These are phyloP conservation scores for Canna indica DNA, from an alignment of 176 grass and related monocot genomes.

Conservation along the genomic window DNA sequence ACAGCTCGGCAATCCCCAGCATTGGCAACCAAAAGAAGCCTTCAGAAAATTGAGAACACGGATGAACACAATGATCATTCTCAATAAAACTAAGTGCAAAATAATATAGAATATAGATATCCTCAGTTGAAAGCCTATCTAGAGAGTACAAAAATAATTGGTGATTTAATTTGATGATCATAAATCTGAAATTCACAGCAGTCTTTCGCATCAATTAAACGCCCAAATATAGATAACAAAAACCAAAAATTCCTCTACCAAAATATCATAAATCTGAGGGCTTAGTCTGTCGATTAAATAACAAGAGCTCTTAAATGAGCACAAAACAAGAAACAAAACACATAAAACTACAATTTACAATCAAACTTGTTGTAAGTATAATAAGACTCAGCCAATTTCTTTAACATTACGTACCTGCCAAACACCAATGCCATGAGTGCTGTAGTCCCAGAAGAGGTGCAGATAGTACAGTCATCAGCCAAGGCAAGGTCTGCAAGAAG, in stretches of 20 bases:
- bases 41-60: constrained; percentile 20
- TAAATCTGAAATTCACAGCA: no score
- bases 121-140: no score
- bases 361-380: not conserved
- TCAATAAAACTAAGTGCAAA: not conserved
- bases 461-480: constrained; percentile 43
- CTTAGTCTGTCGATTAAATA: not conserved
- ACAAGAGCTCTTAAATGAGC: not conserved
- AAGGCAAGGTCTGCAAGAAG: constrained; percentile 60
- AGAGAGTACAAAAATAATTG: no score
- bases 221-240: not conserved
- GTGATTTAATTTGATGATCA: no score
- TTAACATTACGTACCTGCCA: constrained; percentile 37
- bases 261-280: not conserved
- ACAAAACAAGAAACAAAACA: not conserved
- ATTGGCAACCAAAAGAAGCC: constrained; percentile 70
- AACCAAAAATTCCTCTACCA: not conserved
- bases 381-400: not conserved
- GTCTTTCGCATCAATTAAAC: not conserved
- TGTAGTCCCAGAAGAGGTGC: constrained; percentile 74
- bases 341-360: not conserved
- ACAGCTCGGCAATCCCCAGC: constrained; percentile 82
- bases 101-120: not conserved
- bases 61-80: not conserved
- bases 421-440: constrained; percentile 63